Evolutionary conservation across 306 rosid species (phyloP).

Genomic region (Malus fusca): DNA sequence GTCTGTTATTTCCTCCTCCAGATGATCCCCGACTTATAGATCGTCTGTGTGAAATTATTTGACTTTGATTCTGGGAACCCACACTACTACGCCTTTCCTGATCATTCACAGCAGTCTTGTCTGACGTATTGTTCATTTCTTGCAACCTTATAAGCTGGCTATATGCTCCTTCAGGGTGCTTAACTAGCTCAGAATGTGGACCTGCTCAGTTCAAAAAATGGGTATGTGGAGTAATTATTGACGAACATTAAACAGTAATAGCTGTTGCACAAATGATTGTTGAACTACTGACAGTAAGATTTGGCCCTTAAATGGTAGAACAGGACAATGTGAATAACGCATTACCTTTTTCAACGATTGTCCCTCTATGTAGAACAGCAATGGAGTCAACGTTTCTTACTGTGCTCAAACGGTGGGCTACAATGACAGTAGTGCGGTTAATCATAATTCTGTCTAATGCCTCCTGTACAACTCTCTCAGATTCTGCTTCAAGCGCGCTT

Average conservation of each 20-base stretch:
- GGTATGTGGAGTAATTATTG: neutral
- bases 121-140: conserved; percentile 24
- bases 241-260: too few species aligned
- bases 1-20: neutral
- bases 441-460: conserved; percentile 56
- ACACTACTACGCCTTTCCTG: neutral
- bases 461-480: conserved; percentile 63
- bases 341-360: conserved; percentile 55
- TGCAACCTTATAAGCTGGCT: conserved; percentile 57
- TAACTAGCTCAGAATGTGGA: conserved; percentile 47
- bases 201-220: conserved; percentile 27
- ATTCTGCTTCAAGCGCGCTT: conserved; percentile 67
- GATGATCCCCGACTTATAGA: too few species aligned
- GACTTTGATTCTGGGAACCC: neutral
- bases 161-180: conserved; percentile 56
- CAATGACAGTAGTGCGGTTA: conserved; percentile 25
- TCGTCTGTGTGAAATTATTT: too few species aligned
- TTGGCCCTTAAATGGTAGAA: neutral
- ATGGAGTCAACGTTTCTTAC: conserved; percentile 48
- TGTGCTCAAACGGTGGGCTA: conserved; percentile 67
- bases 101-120: neutral
- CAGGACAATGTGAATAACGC: neutral
- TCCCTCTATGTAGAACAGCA: conserved; percentile 59
- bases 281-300: neutral
- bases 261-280: too few species aligned